Percentiles rank a stretch among this genome's conserved stretches.
These are phyloP conservation scores for Alternaria brassicicola DNA, from an alignment of 2,329 filamentous ascomycete genomes.

Conservation along the genomic window DNA sequence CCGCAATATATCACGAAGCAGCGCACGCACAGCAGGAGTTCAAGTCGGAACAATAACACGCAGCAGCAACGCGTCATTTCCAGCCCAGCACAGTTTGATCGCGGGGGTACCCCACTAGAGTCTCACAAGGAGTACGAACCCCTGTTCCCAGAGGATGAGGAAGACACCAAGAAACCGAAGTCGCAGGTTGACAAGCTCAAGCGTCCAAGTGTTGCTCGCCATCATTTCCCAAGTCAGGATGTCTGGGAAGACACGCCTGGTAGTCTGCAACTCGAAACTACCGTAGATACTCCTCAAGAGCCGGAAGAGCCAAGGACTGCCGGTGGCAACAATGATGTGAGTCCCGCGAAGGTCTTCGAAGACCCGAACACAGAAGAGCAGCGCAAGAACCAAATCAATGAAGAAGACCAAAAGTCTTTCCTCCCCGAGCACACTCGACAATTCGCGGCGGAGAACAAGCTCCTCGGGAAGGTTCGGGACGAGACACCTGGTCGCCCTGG, in stretches of 20 bases:
- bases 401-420: constrained; percentile 52
- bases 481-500: constrained; percentile 56
- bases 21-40: constrained; percentile 58
- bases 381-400: constrained; percentile 51
- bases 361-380: constrained; percentile 58
- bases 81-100: constrained; percentile 55
- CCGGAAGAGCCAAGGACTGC: constrained; percentile 54
- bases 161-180: constrained; percentile 61
- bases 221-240: constrained; percentile 90
- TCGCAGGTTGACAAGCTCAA: constrained; percentile 64
- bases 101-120: constrained; percentile 72
- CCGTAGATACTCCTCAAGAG: constrained; percentile 80
- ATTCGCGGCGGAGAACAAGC: constrained; percentile 64
- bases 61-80: constrained; percentile 52
- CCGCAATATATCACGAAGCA: constrained; percentile 56
- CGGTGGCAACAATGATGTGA: constrained; percentile 48
- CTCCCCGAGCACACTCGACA: constrained; percentile 54
- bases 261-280: constrained; percentile 76
- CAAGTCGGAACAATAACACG: constrained; percentile 63
- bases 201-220: constrained; percentile 55
- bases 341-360: constrained; percentile 50
- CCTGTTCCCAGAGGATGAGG: constrained; percentile 79
- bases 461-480: constrained; percentile 60
- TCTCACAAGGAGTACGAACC: constrained; percentile 95
- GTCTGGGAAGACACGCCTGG: constrained; percentile 96